A percentile compares a stretch with the other conserved stretches of the same genome.
These are phyloP conservation scores for Paratrypanosoma confusum DNA, from an alignment of 208 protist species.

Conservation along the genomic window DNA sequence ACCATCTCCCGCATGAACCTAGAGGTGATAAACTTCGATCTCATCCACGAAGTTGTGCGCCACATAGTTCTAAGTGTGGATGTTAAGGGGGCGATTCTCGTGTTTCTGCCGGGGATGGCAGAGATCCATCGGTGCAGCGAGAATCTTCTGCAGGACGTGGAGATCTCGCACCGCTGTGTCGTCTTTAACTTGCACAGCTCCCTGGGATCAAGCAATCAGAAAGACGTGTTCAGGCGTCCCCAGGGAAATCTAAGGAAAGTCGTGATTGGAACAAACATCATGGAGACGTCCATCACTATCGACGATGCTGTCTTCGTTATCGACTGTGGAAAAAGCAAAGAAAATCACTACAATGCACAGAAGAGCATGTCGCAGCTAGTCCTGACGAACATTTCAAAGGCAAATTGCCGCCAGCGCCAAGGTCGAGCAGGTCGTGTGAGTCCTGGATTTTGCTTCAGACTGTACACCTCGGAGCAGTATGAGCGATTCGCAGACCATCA, in stretches of 20 bases:
- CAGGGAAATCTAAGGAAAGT: slow-evolving; percentile 89
- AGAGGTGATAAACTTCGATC: slow-evolving; percentile 91
- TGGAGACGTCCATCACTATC: slow-evolving; percentile 98
- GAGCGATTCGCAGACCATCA: slow-evolving; percentile 79
- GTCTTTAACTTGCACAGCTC: slow-evolving; percentile 92
- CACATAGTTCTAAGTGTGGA: slow-evolving; percentile 67
- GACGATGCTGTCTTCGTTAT: slow-evolving; percentile 96
- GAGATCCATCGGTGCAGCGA: slow-evolving; percentile 89
- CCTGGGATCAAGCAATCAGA: slow-evolving; percentile 85
- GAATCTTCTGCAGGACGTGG: slow-evolving; percentile 54
- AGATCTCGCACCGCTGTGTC: slow-evolving; percentile 29
- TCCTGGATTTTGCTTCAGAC: slow-evolving; percentile 91
- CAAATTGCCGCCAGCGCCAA: slow-evolving; percentile 90
- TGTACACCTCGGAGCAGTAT: slow-evolving; percentile 87
- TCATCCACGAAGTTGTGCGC: slow-evolving; percentile 84
- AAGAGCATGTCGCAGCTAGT: slow-evolving; percentile 77
- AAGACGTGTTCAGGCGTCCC: slow-evolving; percentile 84
- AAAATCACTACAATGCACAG: slow-evolving; percentile 86
- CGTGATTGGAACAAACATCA: slow-evolving; percentile 96
- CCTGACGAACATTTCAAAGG: slow-evolving; percentile 89
- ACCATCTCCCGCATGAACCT: slow-evolving; percentile 75
- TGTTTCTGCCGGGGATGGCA: slow-evolving; percentile 94
- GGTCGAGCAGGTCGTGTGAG: slow-evolving; percentile 94
- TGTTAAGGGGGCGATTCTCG: slow-evolving; percentile 81
- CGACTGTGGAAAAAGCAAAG: slow-evolving; percentile 94